Evolutionary conservation across 169 alveolate species (phyloP).

Genomic region (Eimeria necatrix): DNA sequence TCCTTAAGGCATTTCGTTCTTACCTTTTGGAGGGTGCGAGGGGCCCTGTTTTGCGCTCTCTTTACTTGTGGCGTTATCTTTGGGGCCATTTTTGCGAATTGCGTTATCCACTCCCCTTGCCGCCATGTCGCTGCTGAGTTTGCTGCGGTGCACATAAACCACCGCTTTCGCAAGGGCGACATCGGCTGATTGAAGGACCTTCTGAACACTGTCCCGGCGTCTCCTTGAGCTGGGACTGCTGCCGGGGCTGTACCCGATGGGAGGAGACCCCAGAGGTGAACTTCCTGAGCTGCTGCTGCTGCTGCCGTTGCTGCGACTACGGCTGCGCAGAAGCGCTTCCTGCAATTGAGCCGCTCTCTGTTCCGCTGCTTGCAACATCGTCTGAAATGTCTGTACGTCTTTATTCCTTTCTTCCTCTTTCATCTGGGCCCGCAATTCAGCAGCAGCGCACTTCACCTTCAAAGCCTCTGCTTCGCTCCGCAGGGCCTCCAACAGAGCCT

Average conservation of each 20-base stretch:
- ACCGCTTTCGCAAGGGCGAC: conserved; percentile 18
- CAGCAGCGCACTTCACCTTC: neutral
- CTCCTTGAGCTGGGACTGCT: conserved; percentile 18
- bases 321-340: neutral
- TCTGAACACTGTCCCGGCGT: neutral
- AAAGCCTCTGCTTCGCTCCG: conserved; percentile 20
- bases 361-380: neutral
- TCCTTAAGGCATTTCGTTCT: too few relatives aligned
- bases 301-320: neutral
- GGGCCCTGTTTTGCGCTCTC: neutral
- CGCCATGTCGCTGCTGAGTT: neutral
- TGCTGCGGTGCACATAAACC: conserved; percentile 39
- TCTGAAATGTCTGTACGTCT: neutral
- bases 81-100: too few relatives aligned
- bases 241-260: neutral
- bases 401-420: neutral
- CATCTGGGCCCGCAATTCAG: neutral
- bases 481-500: neutral
- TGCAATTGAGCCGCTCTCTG: neutral
- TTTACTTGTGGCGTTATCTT: too few relatives aligned
- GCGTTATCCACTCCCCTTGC: neutral
- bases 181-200: neutral
- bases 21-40: too few relatives aligned
- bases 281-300: neutral
- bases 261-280: conserved; percentile 7